Percentiles rank a stretch among this genome's conserved stretches.
Evolutionary conservation across 139 green algal genomes (phyloP).

Genomic region (Medakamo hakoo): DNA sequence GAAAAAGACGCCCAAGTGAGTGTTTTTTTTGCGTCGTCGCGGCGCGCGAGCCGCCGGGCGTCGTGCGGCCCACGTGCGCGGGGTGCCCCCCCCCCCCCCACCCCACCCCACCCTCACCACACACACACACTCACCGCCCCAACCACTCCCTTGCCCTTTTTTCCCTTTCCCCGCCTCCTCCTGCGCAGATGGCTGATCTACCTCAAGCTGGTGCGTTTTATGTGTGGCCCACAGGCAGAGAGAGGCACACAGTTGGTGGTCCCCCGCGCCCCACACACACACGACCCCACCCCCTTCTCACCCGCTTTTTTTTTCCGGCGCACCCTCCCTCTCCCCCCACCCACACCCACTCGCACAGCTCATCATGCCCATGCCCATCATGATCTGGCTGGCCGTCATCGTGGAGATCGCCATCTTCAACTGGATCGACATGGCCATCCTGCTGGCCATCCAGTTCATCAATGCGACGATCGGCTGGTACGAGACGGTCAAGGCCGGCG

Average conservation of each 20-base stretch:
- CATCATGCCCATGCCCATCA: conserved; percentile 66
- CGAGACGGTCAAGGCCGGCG: conserved; percentile 57
- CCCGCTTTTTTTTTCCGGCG: neutral
- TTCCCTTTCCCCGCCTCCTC: neutral
- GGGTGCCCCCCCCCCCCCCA: no score
- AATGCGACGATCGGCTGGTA: conserved; percentile 70
- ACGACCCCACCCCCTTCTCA: neutral
- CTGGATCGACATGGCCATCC: conserved; percentile 50
- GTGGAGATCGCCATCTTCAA: conserved; percentile 52
- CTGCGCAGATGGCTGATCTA: conserved; percentile 38
- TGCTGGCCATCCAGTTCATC: conserved; percentile 66
- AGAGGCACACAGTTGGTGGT: no score
- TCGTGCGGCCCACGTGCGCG: no score
- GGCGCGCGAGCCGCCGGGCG: neutral
- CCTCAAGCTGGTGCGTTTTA: conserved; percentile 21
- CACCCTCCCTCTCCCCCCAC: neutral
- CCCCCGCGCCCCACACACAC: neutral
- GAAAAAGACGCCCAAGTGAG: conserved; percentile 38
- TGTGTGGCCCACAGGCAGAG: neutral
- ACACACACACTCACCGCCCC: no score
- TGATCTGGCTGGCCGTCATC: conserved; percentile 79
- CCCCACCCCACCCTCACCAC: no score
- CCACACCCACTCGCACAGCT: conserved; percentile 27
- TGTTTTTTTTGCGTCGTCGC: neutral
- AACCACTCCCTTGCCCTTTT: neutral